A percentile compares a stretch with the other conserved stretches of the same genome.
These are phyloP conservation scores for Fusarium tupiense DNA, from an alignment of 2,329 filamentous ascomycete genomes.

Conservation along the genomic window DNA sequence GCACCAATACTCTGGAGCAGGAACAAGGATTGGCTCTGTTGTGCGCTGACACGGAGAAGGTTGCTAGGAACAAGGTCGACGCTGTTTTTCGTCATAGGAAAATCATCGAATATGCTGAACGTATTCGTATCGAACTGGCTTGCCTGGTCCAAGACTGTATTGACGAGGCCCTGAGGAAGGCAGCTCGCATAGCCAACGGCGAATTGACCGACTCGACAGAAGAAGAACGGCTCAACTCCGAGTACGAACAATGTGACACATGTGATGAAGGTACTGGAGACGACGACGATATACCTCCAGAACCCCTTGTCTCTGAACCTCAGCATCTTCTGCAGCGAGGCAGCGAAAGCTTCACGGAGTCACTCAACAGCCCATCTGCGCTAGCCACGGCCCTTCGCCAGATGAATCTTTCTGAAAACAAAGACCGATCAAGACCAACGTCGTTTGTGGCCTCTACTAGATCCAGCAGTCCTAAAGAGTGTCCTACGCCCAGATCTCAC, in stretches of 20 bases:
- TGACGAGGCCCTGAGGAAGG: constrained; percentile 88
- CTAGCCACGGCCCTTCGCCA: constrained; percentile 64
- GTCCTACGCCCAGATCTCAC: constrained; percentile 89
- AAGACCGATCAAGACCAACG: constrained; percentile 58
- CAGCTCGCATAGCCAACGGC: constrained; percentile 86
- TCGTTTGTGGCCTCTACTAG: constrained; percentile 75
- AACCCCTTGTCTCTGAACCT: constrained; percentile 25
- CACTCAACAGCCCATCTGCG: constrained; percentile 57
- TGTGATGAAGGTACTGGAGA: constrained; percentile 50
- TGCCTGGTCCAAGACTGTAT: constrained; percentile 96
- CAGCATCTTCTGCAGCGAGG: constrained; percentile 15
- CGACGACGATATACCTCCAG: constrained; percentile 28
- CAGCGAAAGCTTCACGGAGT: constrained; percentile 32
- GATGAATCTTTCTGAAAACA: constrained; percentile 47
- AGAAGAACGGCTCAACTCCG: constrained; percentile 58
- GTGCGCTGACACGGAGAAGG: constrained; percentile 88
- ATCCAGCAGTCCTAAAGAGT: constrained; percentile 90
- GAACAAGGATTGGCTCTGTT: constrained; percentile 88
- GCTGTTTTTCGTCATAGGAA: constrained; percentile 89
- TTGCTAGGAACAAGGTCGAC: constrained; percentile 89
- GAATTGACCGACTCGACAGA: constrained; percentile 81
- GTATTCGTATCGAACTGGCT: constrained; percentile 93
- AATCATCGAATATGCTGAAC: constrained; percentile 95
- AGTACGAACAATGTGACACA: constrained; percentile 39
- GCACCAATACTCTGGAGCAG: constrained; percentile 89